Conservation (phyloP, 768 basidiomycete species). For the Tylopilus felleus region DNA sequence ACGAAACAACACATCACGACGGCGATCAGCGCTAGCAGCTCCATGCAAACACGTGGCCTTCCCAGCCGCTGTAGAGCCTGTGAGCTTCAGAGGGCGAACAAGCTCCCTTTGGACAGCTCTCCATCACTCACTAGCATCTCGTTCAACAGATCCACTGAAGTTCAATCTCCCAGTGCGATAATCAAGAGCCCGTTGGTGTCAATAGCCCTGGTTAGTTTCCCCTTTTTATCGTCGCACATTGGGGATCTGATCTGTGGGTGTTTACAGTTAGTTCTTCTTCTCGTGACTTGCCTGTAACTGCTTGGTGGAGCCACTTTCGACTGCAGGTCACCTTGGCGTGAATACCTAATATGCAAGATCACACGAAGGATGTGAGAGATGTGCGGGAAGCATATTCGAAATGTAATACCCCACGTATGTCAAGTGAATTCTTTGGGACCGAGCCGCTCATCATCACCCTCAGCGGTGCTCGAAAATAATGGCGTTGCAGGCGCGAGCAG, state of each 20-base stretch:
- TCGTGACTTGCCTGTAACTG: neutral
- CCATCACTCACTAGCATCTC: neutral
- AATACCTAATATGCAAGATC: neutral
- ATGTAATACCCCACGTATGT: conserved; percentile 17
- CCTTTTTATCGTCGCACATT: neutral
- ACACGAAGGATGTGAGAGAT: neutral
- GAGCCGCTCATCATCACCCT: neutral
- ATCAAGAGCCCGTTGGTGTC: neutral
- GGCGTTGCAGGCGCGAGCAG: conserved; percentile 5
- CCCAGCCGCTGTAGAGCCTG: neutral
- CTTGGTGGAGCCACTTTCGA: neutral
- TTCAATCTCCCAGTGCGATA: neutral
- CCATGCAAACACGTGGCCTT: neutral
- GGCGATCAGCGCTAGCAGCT: neutral
- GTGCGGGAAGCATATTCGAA: conserved; percentile 3
- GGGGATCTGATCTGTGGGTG: neutral
- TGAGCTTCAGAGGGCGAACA: neutral
- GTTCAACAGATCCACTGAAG: neutral
- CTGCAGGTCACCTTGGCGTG: neutral
- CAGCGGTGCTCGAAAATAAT: conserved; percentile 2
- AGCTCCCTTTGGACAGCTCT: neutral
- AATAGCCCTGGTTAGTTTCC: conserved; percentile 7
- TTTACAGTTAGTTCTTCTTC: neutral
- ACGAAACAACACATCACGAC: neutral
- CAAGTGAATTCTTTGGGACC: neutral